phyloP scores from a whole-genome alignment of 805 yeast genomes.

The Ogataea sp. region DNA sequence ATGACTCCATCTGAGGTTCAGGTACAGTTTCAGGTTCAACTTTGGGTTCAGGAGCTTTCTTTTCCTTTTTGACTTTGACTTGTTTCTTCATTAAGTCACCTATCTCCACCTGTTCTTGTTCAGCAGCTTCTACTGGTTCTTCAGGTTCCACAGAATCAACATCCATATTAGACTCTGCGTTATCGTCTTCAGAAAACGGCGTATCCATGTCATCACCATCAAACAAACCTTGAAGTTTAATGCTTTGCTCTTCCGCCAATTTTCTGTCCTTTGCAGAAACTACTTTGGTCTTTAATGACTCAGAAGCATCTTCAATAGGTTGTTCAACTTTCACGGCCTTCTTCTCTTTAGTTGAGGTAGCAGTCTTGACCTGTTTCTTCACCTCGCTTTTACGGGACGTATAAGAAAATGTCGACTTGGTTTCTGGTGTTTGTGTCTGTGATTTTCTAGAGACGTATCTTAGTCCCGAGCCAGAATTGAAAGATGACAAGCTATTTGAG shows the following conservation, averaged over 20 bases:
- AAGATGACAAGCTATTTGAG: too few relatives aligned
- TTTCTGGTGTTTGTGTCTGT: neutral
- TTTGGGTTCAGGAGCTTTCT: neutral
- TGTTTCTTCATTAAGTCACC: neutral
- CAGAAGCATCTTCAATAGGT: neutral
- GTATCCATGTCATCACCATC: constrained; percentile 16
- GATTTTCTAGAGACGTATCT: constrained; percentile 24
- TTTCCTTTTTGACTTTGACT: constrained; percentile 5
- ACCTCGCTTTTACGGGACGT: neutral
- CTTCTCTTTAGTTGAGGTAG: neutral
- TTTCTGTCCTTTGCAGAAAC: constrained; percentile 3
- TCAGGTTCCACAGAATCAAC: constrained; percentile 3
- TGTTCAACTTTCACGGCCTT: neutral
- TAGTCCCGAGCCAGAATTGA: constrained; percentile 19
- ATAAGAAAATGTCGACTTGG: neutral
- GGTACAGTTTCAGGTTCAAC: neutral
- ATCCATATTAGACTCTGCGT: neutral
- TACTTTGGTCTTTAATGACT: constrained; percentile 8
- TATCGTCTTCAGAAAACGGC: neutral
- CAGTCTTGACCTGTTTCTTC: too few relatives aligned
- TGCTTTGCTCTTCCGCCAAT: constrained; percentile 7
- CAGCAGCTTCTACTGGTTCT: constrained; percentile 3
- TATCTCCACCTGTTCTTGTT: constrained; percentile 1
- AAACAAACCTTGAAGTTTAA: constrained; percentile 14
- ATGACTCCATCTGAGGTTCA: constrained; percentile 10